These are phyloP conservation scores for Wallemia mellicola DNA, from an alignment of 1,284 basidiomycete species.

Conservation along the genomic window DNA sequence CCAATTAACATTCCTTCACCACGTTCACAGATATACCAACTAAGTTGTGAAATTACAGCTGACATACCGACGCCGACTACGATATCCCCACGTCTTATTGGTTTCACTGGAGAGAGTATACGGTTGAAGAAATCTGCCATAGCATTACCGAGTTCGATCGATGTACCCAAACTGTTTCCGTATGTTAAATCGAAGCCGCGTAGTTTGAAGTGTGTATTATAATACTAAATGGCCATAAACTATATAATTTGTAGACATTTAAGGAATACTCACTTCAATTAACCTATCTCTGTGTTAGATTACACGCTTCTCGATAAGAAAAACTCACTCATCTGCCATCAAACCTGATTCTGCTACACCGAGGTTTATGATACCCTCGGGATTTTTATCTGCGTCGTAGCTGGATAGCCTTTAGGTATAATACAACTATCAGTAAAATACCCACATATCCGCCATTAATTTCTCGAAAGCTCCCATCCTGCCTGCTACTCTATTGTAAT, in stretches of 20 bases:
- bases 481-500: not conserved
- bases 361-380: not conserved
- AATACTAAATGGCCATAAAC: no score
- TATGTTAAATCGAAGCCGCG: not conserved
- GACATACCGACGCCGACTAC: not conserved
- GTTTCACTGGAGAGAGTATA: not conserved
- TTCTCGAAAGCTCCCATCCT: not conserved
- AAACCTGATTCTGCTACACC: not conserved
- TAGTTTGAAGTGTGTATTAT: not conserved
- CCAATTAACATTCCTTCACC: constrained; percentile 17
- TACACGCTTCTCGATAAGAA: not conserved
- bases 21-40: constrained; percentile 13
- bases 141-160: not conserved
- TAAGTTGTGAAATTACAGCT: not conserved
- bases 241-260: no score
- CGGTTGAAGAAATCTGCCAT: not conserved
- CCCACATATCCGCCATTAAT: not conserved
- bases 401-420: not conserved
- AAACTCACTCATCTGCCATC: not conserved
- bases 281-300: no score
- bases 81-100: not conserved
- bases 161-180: not conserved
- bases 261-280: no score
- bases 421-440: not conserved
- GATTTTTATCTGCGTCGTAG: not conserved